Base-by-base conservation (phyloP, 768 basidiomycete genomes). In the Suillus cothurnatus region DNA sequence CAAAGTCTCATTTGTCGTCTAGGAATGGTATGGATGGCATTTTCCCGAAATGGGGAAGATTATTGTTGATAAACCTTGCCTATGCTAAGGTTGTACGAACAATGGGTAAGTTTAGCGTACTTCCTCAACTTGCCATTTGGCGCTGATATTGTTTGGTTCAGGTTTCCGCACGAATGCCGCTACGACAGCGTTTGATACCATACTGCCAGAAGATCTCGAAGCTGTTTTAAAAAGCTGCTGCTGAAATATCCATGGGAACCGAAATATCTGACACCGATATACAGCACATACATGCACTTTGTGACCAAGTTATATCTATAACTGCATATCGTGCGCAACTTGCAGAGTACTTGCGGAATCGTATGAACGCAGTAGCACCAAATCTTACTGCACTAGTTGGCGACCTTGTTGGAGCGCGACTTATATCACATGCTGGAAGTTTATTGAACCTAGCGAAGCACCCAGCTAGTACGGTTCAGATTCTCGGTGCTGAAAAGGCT, bases 11-110 rank as follows among this genome's bases (percentile, higher is more conserved):
- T 49, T 61, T 45, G 12, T 57, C 28, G 15, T 58, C 32, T 71
- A 97, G 97, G 97, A 99, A 86, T 99, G 97, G 97, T 99, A 99
- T 72, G 97, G 97, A 43, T 99, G 97, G 97, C 97, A 99, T 82
- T 99, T 99, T 86, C 97, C 97, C 6, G 97, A 99, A 80, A 93
- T 99, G 91, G 92, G 91, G 65, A 99, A 98, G 82, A 99, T 99
- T 76, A 92, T 99, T 69, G 88, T 90, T 66, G 97, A 99, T 83
- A 99, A 99, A 97, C 79, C 81, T 96, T 65, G 96, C 97, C 23
- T 99, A 99, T 76, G 96, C 97, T 66, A 97, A 95, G 81, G 91
- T 92, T 64, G 88, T 99, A 71, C 91, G 90, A 63, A 78, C 85
- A 39, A 97, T 99, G 96, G 97, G 93, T 88, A 74, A 66, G 84